phyloP scores from a whole-genome alignment of 192 early-diverging fungal species.

The Gaertneriomyces sp. region DNA sequence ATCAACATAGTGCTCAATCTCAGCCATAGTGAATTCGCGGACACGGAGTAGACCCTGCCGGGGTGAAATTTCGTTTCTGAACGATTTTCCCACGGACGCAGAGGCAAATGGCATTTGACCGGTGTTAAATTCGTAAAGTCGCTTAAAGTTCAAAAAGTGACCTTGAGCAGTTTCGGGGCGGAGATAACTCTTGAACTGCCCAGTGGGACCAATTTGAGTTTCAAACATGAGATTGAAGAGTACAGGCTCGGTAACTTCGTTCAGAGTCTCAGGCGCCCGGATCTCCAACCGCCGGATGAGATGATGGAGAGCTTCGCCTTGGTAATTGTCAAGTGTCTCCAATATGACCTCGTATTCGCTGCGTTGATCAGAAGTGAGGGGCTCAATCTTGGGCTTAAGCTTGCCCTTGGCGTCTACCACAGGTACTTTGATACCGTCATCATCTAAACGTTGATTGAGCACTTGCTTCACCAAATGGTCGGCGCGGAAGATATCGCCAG shows the following conservation, averaged over 20 bases:
- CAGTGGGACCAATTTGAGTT: conserved; percentile 96
- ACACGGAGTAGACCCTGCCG: conserved; percentile 92
- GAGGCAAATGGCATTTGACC: conserved; percentile 99
- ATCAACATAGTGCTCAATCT: conserved; percentile 99
- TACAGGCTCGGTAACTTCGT: conserved; percentile 82
- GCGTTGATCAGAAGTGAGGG: conserved; percentile 57
- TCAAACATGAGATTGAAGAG: conserved; percentile 99
- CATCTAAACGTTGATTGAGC: conserved; percentile 84
- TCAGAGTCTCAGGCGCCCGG: conserved; percentile 86
- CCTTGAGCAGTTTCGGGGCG: conserved; percentile 99
- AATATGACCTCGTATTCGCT: conserved; percentile 80
- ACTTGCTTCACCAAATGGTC: conserved; percentile 97
- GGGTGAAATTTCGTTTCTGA: conserved; percentile 99
- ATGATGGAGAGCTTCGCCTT: conserved; percentile 77
- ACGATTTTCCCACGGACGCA: conserved; percentile 94
- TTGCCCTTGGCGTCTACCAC: conserved; percentile 14
- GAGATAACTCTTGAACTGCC: conserved; percentile 85
- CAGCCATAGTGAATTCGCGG: conserved; percentile 97
- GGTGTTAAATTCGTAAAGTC: conserved; percentile 95
- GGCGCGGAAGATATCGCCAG: conserved; percentile 91
- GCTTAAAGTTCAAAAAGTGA: conserved; percentile 98
- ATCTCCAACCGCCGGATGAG: conserved; percentile 83
- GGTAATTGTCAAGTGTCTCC: conserved; percentile 94
- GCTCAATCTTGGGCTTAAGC: conserved; percentile 48
- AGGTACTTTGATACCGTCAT: conserved; percentile 44